Evolutionary conservation across 2,329 filamentous ascomycete genomes (phyloP), one percentile per base, ranked within the genome.

Genomic region (Pseudogymnoascus pannorum): DNA sequence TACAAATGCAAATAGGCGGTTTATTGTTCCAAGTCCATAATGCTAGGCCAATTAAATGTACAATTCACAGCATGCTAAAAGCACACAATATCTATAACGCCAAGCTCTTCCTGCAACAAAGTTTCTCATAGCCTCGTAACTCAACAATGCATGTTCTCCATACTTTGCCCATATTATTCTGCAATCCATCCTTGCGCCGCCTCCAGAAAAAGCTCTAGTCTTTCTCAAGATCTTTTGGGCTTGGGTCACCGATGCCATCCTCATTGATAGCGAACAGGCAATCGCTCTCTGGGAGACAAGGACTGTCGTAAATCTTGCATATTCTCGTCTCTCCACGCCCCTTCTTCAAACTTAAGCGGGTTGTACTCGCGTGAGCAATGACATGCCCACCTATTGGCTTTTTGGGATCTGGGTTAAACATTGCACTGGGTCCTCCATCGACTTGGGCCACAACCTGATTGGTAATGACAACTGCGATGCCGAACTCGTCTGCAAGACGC

Each of bases 401-500:
- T 83, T 99, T 99, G 6, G 94, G 94, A 71, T 99, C 95, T 0
- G 95, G 94, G 68, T 99, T 99, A 80, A 96, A 99, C 94, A 99
- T 99, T 64, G 93, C 87, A 71, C 89, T 93, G 29, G 93, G 92
- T 2, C 94, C 94, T 65, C 94, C 94, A 72, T 99, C 94, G 7
- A 99, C 94, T 75, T 99, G 95, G 8, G 94, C 94, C 40, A 99
- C 95, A 29, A 99, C 94, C 75, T 99, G 94, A 72, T 99, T 99
- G 44, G 94, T 97, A 71, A 99, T 99, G 68, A 99, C 91, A 6
- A 99, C 94, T 0, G 94, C 94, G 68, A 99, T 97, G 62, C 94
- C 94, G 72, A 99, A 99, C 74, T 88, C 86, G 68, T 89, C 86
- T 3, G 86, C 86, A 22, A 94, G 81, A 9, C 90, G 81, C 75